These are phyloP conservation scores for Colletotrichum incanum DNA, from an alignment of 2,329 filamentous ascomycete species.

Conservation along the genomic window DNA sequence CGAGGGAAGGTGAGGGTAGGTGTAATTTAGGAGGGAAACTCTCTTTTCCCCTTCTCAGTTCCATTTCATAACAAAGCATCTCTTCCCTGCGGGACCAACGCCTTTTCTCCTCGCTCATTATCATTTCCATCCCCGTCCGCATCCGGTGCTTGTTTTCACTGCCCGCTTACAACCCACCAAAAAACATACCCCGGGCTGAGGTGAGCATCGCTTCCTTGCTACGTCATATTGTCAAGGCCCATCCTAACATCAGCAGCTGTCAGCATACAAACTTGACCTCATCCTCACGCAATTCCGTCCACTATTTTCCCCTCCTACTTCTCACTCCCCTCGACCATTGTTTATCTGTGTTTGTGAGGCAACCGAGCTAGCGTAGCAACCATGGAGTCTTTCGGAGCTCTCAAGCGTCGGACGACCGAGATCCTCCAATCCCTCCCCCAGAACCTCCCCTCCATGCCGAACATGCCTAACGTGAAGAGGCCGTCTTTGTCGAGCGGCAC, in stretches of 20 bases:
- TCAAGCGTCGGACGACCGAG: conserved; percentile 71
- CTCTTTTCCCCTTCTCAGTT: neutral
- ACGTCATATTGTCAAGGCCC: conserved; percentile 37
- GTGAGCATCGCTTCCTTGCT: conserved; percentile 33
- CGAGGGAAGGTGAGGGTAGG: conserved; percentile 17
- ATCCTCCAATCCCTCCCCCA: conserved; percentile 66
- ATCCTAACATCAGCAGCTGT: conserved; percentile 20
- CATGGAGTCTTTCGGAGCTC: conserved; percentile 69
- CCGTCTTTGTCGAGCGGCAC: conserved; percentile 41
- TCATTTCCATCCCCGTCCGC: conserved; percentile 14
- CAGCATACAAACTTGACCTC: conserved; percentile 39
- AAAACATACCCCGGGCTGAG: conserved; percentile 11
- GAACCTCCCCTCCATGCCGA: conserved; percentile 58
- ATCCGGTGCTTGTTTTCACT: conserved; percentile 18
- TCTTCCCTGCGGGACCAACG: neutral
- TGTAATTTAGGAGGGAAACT: conserved; percentile 14
- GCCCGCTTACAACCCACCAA: conserved; percentile 22
- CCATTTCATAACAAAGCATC: neutral
- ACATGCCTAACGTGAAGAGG: conserved; percentile 37
- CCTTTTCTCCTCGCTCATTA: neutral
- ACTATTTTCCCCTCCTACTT: neutral
- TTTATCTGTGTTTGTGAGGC: conserved; percentile 2
- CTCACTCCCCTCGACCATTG: neutral
- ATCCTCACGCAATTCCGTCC: conserved; percentile 25
- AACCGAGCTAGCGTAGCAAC: conserved; percentile 3